These are phyloP conservation scores for Athelia sp. DNA, from an alignment of 1,284 basidiomycete genomes.

Conservation along the genomic window DNA sequence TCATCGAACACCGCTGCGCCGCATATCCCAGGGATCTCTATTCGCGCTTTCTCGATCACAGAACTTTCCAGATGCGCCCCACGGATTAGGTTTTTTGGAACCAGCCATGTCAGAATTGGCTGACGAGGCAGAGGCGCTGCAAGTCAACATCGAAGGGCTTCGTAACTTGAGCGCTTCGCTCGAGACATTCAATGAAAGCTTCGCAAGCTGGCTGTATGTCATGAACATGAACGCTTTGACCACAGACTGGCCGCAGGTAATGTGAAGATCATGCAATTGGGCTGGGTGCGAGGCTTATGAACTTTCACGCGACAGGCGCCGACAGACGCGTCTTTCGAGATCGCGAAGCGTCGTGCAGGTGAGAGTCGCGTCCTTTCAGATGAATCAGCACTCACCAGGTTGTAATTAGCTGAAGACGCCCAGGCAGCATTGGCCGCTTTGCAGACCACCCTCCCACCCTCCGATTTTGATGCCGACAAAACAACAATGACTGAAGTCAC, in stretches of 20 bases:
- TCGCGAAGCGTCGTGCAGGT: slow-evolving; percentile 63
- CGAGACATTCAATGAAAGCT: slow-evolving; percentile 87
- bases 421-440: slow-evolving; percentile 32
- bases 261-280: neutral
- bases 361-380: slow-evolving; percentile 10
- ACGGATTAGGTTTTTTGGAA: slow-evolving; percentile 83
- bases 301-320: slow-evolving; percentile 48
- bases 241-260: slow-evolving; percentile 85
- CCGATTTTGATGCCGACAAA: slow-evolving; percentile 31
- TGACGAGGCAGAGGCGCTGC: slow-evolving; percentile 82
- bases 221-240: slow-evolving; percentile 95
- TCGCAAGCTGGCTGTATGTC: slow-evolving; percentile 87
- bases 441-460: slow-evolving; percentile 10
- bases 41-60: slow-evolving; percentile 76
- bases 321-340: slow-evolving; percentile 51
- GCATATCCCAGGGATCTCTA: slow-evolving; percentile 89
- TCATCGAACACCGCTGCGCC: slow-evolving; percentile 76
- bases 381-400: slow-evolving; percentile 1
- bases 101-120: slow-evolving; percentile 81
- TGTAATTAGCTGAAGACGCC: slow-evolving; percentile 38
- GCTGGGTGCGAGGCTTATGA: neutral
- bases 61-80: slow-evolving; percentile 65
- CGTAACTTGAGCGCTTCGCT: slow-evolving; percentile 72
- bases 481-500: slow-evolving; percentile 42
- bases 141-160: slow-evolving; percentile 72